These are phyloP conservation scores for Aureobasidium pullulans DNA, from an alignment of 2,329 filamentous ascomycete genomes.

Conservation along the genomic window DNA sequence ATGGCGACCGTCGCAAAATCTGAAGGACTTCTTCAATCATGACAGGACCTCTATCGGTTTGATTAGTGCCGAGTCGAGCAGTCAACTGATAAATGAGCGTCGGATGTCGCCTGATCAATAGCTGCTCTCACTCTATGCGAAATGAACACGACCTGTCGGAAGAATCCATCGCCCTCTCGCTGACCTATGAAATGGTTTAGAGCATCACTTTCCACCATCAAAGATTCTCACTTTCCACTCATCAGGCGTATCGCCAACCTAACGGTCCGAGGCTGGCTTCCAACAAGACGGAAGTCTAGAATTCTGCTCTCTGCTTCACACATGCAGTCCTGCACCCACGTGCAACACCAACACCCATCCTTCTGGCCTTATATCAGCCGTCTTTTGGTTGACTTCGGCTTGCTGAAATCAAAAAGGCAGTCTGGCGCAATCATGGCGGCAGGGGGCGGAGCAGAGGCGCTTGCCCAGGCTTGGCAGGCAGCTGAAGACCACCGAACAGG, in stretches of 20 bases:
- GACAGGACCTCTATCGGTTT: too few species aligned
- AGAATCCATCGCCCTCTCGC: neutral
- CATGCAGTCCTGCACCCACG: neutral
- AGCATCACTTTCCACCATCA: neutral
- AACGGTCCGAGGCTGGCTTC: neutral
- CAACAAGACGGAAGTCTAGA: neutral
- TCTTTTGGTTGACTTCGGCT: neutral
- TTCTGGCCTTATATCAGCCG: neutral
- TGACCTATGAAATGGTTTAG: neutral
- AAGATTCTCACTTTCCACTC: neutral
- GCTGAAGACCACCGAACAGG: neutral
- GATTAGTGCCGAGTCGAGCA: too few species aligned
- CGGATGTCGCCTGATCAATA: too few species aligned
- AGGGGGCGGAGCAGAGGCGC: conserved; percentile 1
- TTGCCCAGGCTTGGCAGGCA: neutral
- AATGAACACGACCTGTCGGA: too few species aligned
- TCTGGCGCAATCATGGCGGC: neutral
- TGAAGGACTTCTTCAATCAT: too few species aligned
- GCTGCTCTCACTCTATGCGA: too few species aligned
- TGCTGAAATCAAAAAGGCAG: neutral
- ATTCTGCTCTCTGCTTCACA: neutral
- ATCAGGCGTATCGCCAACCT: neutral
- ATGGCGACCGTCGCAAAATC: too few species aligned
- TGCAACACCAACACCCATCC: neutral
- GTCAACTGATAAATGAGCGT: too few species aligned